Conservation (phyloP, 2,329 filamentous ascomycete genomes). For the Apiospora sp. region DNA sequence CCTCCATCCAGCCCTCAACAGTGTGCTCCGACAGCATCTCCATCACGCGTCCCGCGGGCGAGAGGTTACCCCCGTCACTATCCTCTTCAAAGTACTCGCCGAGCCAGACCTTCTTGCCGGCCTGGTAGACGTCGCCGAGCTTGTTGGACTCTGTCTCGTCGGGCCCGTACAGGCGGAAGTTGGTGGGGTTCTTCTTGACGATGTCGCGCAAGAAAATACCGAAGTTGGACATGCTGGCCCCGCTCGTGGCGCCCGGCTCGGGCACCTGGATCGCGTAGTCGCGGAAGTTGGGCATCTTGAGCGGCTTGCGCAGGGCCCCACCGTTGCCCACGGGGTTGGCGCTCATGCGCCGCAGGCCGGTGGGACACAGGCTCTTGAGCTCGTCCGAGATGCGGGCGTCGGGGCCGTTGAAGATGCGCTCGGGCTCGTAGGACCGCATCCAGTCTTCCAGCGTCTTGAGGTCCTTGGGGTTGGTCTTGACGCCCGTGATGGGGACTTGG, state of each 20-base stretch:
- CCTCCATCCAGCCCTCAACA: constrained; percentile 81
- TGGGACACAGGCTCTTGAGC: constrained; percentile 70
- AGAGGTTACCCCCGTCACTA: constrained; percentile 75
- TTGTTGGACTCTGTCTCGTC: constrained; percentile 88
- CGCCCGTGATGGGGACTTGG: constrained; percentile 79
- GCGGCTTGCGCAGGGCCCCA: constrained; percentile 70
- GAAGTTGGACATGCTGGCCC: constrained; percentile 75
- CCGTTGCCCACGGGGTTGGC: constrained; percentile 81
- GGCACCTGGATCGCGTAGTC: constrained; percentile 71
- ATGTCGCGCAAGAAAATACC: constrained; percentile 73
- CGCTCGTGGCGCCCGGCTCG: constrained; percentile 62
- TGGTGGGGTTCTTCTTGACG: constrained; percentile 67
- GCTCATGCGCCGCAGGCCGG: constrained; percentile 74
- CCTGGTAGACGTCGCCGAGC: constrained; percentile 74
- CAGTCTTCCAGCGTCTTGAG: constrained; percentile 75
- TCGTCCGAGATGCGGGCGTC: constrained; percentile 69
- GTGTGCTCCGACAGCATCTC: constrained; percentile 87
- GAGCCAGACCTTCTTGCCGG: constrained; percentile 82
- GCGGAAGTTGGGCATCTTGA: constrained; percentile 74
- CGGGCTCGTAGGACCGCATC: constrained; percentile 80
- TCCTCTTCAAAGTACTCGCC: constrained; percentile 82
- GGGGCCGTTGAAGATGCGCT: constrained; percentile 69
- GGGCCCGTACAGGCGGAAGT: constrained; percentile 80
- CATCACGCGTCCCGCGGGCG: constrained; percentile 76
- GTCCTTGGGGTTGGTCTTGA: constrained; percentile 69